A percentile compares a stretch with the other conserved stretches of the same genome.
Evolutionary conservation across 202 grass and related monocot species (phyloP).

Genomic region (Alloteropsis angusta): DNA sequence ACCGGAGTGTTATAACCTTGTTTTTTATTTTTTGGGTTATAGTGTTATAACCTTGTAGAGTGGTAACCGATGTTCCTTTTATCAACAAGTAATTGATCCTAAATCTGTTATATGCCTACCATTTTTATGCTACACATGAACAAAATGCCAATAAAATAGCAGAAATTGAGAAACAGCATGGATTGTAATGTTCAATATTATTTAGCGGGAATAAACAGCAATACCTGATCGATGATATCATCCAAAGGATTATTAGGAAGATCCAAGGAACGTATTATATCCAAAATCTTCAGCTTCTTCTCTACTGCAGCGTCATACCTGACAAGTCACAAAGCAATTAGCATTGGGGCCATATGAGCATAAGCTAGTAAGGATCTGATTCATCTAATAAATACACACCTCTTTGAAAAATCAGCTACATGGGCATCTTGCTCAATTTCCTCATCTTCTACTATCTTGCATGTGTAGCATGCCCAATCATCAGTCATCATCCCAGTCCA

Average conservation of each 20-base stretch:
- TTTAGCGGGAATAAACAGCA: slow-evolving; percentile 2
- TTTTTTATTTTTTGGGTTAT: too few species aligned
- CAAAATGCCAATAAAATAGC: slow-evolving; percentile 13
- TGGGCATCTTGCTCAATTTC: slow-evolving; percentile 63
- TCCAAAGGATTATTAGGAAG: slow-evolving; percentile 97
- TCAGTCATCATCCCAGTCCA: slow-evolving; percentile 75
- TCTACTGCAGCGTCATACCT: slow-evolving; percentile 69
- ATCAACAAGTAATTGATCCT: not conserved
- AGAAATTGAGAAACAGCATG: slow-evolving; percentile 11
- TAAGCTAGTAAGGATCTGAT: slow-evolving; percentile 25
- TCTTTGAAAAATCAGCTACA: slow-evolving; percentile 76
- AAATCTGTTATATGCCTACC: not conserved
- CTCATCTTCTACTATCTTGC: slow-evolving; percentile 68
- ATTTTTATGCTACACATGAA: not conserved
- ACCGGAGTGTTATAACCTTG: not conserved
- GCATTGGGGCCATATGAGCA: slow-evolving; percentile 5
- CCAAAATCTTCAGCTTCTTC: slow-evolving; percentile 75
- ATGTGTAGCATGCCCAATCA: slow-evolving; percentile 94
- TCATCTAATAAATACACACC: slow-evolving; percentile 39
- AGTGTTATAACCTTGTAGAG: not conserved
- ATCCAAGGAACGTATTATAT: slow-evolving; percentile 83
- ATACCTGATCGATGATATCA: slow-evolving; percentile 98
- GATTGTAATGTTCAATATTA: not conserved
- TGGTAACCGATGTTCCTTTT: not conserved
- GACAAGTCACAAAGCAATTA: slow-evolving; percentile 13